Evolutionary conservation across 2,329 filamentous ascomycete species (phyloP), one percentile per base, ranked within the genome.

Genomic region (Pseudogymnoascus sp.): DNA sequence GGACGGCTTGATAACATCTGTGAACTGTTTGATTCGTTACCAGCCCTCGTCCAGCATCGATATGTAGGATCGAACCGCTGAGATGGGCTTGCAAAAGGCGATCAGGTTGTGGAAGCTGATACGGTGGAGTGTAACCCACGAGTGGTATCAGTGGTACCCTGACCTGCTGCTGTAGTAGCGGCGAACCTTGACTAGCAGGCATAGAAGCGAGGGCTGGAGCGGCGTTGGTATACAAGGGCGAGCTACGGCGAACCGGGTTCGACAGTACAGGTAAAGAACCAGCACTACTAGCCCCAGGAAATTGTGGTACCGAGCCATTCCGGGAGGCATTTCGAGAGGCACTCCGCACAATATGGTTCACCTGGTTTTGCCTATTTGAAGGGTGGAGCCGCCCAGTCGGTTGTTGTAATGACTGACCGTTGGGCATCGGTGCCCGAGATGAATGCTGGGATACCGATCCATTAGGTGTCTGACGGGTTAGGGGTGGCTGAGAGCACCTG

Each of bases 61-160:
- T 60, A n/a, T 69, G 63, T 19, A 83, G 76, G 1, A 77, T 67
- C 3, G 85, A 84, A 68, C 81, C 85, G 23, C 80, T 79, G 31
- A 87, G 75, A 69, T 84, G 77, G 51, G 81, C 79, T 73, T 87
- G 83, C 69, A 88, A 85, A 6, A 88, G 75, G 6, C 76, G 71
- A 23, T 74, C 72, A 16, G 83, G 79, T 64, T 80, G 75, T 3
- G 81, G 78, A 25, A 75, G 73, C 34, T 77, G 54, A 34, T 34
- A 37, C 11, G 54, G 43, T 28, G 23, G 5, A 2, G 7, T 25
- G 21, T 25, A 51, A 21, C 43, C 43, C 4, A 25, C 43, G 10
- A 21, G 43, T 4, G 43, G 43, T 51, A 51, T 28, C n/a, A 51
- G 43, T 7, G 43, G 43, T 51, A 25, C 7, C 43, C 23, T 28